phyloP scores from a whole-genome alignment of 2,329 filamentous ascomycete genomes.

The Cercospora sojina region DNA sequence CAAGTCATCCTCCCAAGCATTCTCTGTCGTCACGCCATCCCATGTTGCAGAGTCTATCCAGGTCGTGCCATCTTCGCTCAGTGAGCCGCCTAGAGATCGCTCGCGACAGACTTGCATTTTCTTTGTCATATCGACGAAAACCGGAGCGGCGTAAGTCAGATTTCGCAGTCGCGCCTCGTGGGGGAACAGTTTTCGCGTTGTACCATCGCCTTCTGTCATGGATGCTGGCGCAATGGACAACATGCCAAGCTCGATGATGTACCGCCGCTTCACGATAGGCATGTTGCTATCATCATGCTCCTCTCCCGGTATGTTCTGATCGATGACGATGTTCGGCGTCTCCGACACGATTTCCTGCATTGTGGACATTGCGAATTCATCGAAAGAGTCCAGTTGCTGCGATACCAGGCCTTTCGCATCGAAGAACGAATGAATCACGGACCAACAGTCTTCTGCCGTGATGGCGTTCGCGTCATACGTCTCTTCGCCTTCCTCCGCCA shows the following conservation, averaged over 20 bases:
- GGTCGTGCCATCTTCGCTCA: constrained; percentile 64
- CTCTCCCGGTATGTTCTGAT: constrained; percentile 80
- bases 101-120: constrained; percentile 81
- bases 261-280: constrained; percentile 81
- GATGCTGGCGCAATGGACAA: constrained; percentile 86
- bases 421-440: constrained; percentile 95
- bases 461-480: constrained; percentile 51
- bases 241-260: constrained; percentile 91
- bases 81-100: constrained; percentile 58
- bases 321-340: constrained; percentile 86
- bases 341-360: constrained; percentile 94
- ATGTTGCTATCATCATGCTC: constrained; percentile 62
- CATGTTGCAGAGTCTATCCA: constrained; percentile 33
- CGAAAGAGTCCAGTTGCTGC: constrained; percentile 96
- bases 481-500: constrained; percentile 23
- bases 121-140: constrained; percentile 86
- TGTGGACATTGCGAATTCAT: constrained; percentile 91
- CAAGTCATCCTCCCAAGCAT: constrained; percentile 45
- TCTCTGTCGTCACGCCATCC: constrained; percentile 46
- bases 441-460: constrained; percentile 97
- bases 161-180: constrained; percentile 96
- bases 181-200: constrained; percentile 78
- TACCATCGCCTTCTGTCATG: constrained; percentile 89
- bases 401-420: constrained; percentile 93
- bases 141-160: constrained; percentile 87